phyloP scores from a whole-genome alignment of 306 rosid species.

The Cucurbita pepo region DNA sequence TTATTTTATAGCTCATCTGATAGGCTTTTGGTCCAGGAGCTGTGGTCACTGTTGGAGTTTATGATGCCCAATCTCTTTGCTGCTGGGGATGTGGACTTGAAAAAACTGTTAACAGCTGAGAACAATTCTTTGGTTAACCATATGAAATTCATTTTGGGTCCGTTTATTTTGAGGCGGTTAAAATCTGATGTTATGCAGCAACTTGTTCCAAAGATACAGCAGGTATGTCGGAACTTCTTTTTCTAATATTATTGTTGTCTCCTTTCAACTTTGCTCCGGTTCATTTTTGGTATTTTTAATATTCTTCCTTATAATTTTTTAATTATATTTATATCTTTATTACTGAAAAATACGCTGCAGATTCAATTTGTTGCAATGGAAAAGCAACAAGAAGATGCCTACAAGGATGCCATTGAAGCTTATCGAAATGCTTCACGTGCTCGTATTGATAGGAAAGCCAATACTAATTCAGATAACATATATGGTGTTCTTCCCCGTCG shows the following conservation, averaged over 20 bases:
- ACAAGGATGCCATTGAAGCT: slow-evolving; percentile 81
- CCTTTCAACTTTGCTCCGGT: slow-evolving; percentile 8
- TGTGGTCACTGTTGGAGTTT: slow-evolving; percentile 93
- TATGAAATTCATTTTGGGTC: slow-evolving; percentile 94
- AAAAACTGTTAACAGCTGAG: slow-evolving; percentile 63
- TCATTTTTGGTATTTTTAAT: not conserved
- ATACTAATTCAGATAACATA: slow-evolving; percentile 20
- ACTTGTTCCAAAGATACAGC: slow-evolving; percentile 82
- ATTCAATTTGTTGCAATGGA: slow-evolving; percentile 79
- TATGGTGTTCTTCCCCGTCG: slow-evolving; percentile 50
- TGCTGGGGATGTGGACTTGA: slow-evolving; percentile 78
- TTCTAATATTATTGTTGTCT: not conserved
- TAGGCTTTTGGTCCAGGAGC: slow-evolving; percentile 49
- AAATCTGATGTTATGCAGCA: slow-evolving; percentile 99
- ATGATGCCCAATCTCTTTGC: slow-evolving; percentile 93
- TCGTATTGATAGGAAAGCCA: slow-evolving; percentile 41
- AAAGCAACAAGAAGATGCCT: slow-evolving; percentile 60
- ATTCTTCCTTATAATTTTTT: not conserved
- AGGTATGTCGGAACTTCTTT: slow-evolving; percentile 22
- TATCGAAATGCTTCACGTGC: slow-evolving; percentile 77
- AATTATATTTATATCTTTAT: not conserved
- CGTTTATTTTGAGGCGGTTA: slow-evolving; percentile 81
- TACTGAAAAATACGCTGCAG: slow-evolving; percentile 29
- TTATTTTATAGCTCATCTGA: slow-evolving; percentile 8
- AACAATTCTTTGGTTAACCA: slow-evolving; percentile 63